Base-by-base conservation (phyloP, 768 basidiomycete species). In the Calocybe cyanea region DNA sequence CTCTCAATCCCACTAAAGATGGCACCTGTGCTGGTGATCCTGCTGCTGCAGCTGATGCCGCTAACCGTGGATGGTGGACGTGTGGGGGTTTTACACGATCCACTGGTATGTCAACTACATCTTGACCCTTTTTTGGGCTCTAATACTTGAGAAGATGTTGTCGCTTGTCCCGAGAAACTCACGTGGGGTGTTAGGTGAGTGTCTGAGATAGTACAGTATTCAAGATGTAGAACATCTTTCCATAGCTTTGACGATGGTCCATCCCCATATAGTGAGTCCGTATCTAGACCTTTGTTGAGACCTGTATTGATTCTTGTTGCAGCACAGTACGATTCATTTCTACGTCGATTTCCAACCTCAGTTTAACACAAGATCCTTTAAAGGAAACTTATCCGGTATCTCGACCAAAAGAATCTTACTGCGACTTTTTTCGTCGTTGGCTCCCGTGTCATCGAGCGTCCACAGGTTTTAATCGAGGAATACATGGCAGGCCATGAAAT, bases 341-440 rank as follows among this genome's bases (percentile, higher is more conserved):
- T 38, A 30, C 43, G 40, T 2, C 14, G 25, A 28, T 28, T 28
- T 25, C 5, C 20, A 23, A 7, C 17, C 14, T 42, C 11, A 48
- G 10, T 15, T 38, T 30, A 17, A 34, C 35, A 31, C n/a, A n/a
- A n/a, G 43, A 38, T 7, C 13, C 35, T 13, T 41, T 37, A 6
- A 60, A 74, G 89, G 67, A 70, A 77, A 60, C 53, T 97, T 5
- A 77, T 96, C 44, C 72, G 83, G 43, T 95, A 79, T 63, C 72
- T 96, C 30, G 59, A 72, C 24, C 60, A 77, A 46, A 75, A 87
- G 59, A 63, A 80, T 28, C 58, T 95, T 51, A 68, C 61, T 8
- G 80, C 92, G 6, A 97, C 95, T 2, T 97, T 97, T 76, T 98
- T 96, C 71, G 82, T 91, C 37, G 82, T 91, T 2, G 88, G 88